phyloP scores from a whole-genome alignment of 441 rosid genomes.

The Kokia cookei region DNA sequence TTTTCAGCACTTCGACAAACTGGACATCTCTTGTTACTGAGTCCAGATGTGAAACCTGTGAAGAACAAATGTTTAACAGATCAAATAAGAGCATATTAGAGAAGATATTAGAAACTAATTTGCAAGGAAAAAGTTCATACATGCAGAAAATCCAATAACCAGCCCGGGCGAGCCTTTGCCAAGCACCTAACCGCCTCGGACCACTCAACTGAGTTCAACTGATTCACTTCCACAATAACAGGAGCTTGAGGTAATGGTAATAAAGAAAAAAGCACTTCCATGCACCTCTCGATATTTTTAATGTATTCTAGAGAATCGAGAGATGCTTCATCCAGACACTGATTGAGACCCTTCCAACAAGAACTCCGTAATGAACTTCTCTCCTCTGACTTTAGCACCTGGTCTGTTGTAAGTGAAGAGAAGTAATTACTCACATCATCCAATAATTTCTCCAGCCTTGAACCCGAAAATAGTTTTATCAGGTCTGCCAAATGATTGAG shows the following conservation, averaged over 20 bases:
- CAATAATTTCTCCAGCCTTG: constrained; percentile 71
- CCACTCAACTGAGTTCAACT: constrained; percentile 47
- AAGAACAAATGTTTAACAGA: constrained; percentile 9
- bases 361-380: constrained; percentile 51
- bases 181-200: constrained; percentile 63
- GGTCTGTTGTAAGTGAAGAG: constrained; percentile 34
- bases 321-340: constrained; percentile 67
- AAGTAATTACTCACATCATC: constrained; percentile 54
- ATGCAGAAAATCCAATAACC: constrained; percentile 76
- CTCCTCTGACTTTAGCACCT: constrained; percentile 36
- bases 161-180: constrained; percentile 52
- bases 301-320: constrained; percentile 50
- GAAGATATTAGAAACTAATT: background rate
- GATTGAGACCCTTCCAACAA: constrained; percentile 79
- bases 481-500: constrained; percentile 59
- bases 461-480: constrained; percentile 66
- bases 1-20: constrained; percentile 38
- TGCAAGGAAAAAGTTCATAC: constrained; percentile 27
- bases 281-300: constrained; percentile 53
- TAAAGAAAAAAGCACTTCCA: constrained; percentile 58
- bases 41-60: constrained; percentile 49
- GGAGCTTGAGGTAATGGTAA: constrained; percentile 49
- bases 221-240: constrained; percentile 15
- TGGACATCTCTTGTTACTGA: constrained; percentile 22
- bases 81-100: background rate